Evolutionary conservation across 345 rosid genomes (phyloP), one percentile per base, ranked within the genome.

Genomic region (Trapa bicornis): DNA sequence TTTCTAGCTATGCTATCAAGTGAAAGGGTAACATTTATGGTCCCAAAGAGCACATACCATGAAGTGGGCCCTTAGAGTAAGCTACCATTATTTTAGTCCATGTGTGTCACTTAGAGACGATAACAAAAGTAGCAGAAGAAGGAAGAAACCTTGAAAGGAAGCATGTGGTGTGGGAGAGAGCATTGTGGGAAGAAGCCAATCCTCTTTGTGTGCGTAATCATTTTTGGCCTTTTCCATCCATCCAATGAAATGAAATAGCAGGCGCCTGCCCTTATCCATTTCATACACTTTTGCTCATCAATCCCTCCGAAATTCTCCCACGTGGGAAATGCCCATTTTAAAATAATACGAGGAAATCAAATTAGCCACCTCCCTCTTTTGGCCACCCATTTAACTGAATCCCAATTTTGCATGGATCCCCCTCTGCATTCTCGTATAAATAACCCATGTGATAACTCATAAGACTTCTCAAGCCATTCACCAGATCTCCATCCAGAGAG

Each of bases 221-320:
- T 35, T 58, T 58, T 58, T 58, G 63, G 63, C 35, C 15, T 3
- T 8, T 58, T 58, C 63, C 12, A 32, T 32, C 15, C 29, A 22
- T 22, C 29, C 29, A 22, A 22, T 22, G 29, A 22, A 22, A 22
- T 22, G 7, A 45, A 58, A 58, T 58, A 33, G 63, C 32, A 29
- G 63, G 63, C 63, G 63, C 63, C 63, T 58, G 9, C 63, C 63
- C 63, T 58, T 32, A 22, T 29, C 37, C 33, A n/a, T n/a, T 54
- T 35, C 60, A 54, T 1, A 58, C 63, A 58, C 63, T 58, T 58
- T 58, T 22, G 29, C 29, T n/a, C 63, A 37, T 58, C 15, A 32
- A 11, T 7, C 37, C 35, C 63, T 32, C 63, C 8, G 37, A 58
- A 58, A 32, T 58, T 13, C 63, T 22, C 35, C 16, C 63, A n/a